phyloP scores from a whole-genome alignment of 768 basidiomycete species.

The Suillus tomentosus region DNA sequence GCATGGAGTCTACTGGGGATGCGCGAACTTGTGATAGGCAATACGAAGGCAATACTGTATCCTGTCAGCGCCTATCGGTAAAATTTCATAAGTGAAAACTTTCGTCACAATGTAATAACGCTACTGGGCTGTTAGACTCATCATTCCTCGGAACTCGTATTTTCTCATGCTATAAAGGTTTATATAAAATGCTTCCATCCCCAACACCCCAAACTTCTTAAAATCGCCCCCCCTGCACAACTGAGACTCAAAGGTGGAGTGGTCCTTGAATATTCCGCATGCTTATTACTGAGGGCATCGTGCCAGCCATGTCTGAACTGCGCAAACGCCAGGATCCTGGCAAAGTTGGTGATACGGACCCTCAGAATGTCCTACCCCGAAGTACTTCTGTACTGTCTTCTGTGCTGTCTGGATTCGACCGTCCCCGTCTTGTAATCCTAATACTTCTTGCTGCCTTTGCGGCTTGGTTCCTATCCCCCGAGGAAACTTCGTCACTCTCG shows the following conservation, averaged over 20 bases:
- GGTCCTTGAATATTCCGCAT: not conserved
- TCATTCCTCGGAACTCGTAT: not conserved
- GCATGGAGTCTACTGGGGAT: not conserved
- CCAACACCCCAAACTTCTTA: not conserved
- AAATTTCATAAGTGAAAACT: too few relatives aligned
- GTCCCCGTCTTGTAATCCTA: slow-evolving; percentile 8
- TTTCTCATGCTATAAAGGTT: not conserved
- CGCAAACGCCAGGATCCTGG: slow-evolving; percentile 15
- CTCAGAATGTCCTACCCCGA: not conserved
- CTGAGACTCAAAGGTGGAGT: not conserved
- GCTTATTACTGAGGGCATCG: not conserved
- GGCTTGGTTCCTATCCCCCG: slow-evolving; percentile 16
- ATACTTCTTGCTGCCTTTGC: slow-evolving; percentile 14
- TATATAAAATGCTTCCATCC: slow-evolving; percentile 1
- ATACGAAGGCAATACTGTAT: too few relatives aligned
- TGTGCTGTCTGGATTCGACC: not conserved
- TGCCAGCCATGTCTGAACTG: slow-evolving; percentile 14
- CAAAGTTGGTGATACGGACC: not conserved
- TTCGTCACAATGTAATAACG: too few relatives aligned
- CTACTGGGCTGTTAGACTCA: not conserved
- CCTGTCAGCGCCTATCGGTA: too few relatives aligned
- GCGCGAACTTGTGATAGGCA: too few relatives aligned
- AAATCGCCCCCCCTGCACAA: not conserved
- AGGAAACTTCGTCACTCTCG: slow-evolving; percentile 17
- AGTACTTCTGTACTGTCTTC: not conserved